A percentile compares a stretch with the other conserved stretches of the same genome.
Evolutionary conservation across 345 rosid species (phyloP).

Genomic region (Brassica incana): DNA sequence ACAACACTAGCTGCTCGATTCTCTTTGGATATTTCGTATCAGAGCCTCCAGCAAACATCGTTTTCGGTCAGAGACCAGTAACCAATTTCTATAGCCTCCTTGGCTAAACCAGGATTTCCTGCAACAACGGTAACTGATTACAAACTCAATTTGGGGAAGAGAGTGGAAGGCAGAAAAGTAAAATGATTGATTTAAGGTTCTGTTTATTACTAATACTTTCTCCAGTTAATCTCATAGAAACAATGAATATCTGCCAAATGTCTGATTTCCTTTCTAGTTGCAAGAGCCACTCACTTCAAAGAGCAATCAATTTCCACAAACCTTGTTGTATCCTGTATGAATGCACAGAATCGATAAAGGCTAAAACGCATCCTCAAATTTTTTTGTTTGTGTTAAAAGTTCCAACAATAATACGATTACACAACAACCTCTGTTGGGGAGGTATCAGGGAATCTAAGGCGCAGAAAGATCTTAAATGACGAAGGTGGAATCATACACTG

Average conservation of each 20-base stretch:
- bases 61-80: slow-evolving; percentile 48
- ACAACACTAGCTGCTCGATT: not conserved
- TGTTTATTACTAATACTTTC: slow-evolving; percentile 12
- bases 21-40: not conserved
- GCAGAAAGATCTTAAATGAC: slow-evolving; percentile 59
- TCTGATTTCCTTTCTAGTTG: slow-evolving; percentile 57
- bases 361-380: not conserved
- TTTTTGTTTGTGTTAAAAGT: too few species aligned
- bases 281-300: slow-evolving; percentile 63
- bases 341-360: not conserved
- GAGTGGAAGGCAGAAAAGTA: not conserved
- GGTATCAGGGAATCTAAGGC: slow-evolving; percentile 58
- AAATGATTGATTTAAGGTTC: not conserved
- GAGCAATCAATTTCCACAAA: slow-evolving; percentile 59
- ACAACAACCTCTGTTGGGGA: slow-evolving; percentile 56
- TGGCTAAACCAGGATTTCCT: slow-evolving; percentile 59
- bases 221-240: slow-evolving; percentile 57
- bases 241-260: slow-evolving; percentile 48
- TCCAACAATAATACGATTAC: not conserved
- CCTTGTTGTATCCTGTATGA: slow-evolving; percentile 59
- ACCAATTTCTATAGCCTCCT: slow-evolving; percentile 59
- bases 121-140: not conserved
- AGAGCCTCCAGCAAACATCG: not conserved
- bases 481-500: slow-evolving; percentile 59
- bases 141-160: not conserved